Base-by-base conservation (phyloP, 371 early-diverging fungal species). In the Conidiobolus coronatus region DNA sequence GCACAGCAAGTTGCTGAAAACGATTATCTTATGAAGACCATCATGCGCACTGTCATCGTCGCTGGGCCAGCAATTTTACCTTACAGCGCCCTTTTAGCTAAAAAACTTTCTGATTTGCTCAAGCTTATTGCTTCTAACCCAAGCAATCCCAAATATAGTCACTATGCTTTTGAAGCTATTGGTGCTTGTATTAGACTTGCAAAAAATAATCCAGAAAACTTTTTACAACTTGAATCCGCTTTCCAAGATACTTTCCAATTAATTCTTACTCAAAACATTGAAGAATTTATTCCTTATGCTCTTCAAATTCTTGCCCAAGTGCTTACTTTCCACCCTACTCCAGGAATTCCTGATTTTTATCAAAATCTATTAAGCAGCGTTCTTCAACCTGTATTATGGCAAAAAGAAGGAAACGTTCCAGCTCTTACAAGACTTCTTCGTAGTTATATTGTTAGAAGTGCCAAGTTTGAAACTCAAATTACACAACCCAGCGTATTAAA, bases 111-210 rank as follows among this genome's bases (percentile, higher is more conserved):
- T 1, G 60, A 56, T 18, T 77, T 92, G 34, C 63, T 94, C 45
- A 67, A 67, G n/a, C 62, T 75, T 35, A 81, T 94, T n/a, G 77
- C 81, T 61, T 69, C 69, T 50, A 97, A 97, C 56, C 98, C 98
- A 12, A 81, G 83, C 61, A 94, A 97, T 62, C 95, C 98, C 2
- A 76, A 75, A 43, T 97, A 94, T 79, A 92, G 85, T 59, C 95
- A 97, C 60, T 94, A 75, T 60, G 61, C 83, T 21, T 97, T 94
- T 59, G 98, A 97, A 59, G 70, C 86, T 15, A 70, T 97, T 43
- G 86, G 82, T 15, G 77, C 84, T 13, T 40, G n/a, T 42, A 4
- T 35, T 17, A 20, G 18, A 37, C 2, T 21, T 14, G 19, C n/a
- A 23, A 49, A 45, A 33, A 19, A 67, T 19, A 67, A 82, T 13